Percentiles rank a stretch among this genome's conserved stretches.
Conservation (phyloP, 345 rosid species). For the Bruguiera gymnorhiza region DNA sequence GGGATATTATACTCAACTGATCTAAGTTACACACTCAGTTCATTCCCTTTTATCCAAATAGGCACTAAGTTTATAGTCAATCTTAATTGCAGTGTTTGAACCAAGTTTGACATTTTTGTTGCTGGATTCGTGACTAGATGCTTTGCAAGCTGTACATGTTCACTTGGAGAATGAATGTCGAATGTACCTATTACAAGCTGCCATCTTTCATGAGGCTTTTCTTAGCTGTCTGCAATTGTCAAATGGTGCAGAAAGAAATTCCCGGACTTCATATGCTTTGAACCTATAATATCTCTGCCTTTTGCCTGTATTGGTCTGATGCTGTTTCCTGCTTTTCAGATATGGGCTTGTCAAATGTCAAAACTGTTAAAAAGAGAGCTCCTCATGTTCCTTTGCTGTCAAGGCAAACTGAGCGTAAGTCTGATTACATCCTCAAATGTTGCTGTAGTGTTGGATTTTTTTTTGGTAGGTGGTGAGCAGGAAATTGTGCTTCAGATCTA, state of each 20-base stretch:
- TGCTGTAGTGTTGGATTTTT: neutral
- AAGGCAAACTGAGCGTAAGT: constrained; percentile 90
- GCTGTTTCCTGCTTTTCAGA: constrained; percentile 32
- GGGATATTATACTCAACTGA: too few species aligned
- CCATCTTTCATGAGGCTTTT: constrained; percentile 74
- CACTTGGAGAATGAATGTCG: constrained; percentile 66
- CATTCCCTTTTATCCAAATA: neutral
- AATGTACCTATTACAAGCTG: constrained; percentile 60
- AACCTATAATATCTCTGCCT: neutral
- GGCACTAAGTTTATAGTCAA: constrained; percentile 1
- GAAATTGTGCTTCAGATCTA: too few species aligned
- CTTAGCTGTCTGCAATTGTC: constrained; percentile 40
- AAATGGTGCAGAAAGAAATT: constrained; percentile 34
- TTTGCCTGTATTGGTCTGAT: constrained; percentile 14
- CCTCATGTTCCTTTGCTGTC: constrained; percentile 63
- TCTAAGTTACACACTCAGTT: neutral
- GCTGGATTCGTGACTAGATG: constrained; percentile 38
- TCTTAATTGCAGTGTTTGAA: constrained; percentile 9
- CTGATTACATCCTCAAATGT: constrained; percentile 1
- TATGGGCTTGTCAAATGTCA: constrained; percentile 22
- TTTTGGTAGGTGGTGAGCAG: neutral
- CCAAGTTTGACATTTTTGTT: neutral
- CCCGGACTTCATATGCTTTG: constrained; percentile 1
- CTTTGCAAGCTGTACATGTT: constrained; percentile 45
- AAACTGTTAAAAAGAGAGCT: constrained; percentile 41